phyloP scores from a whole-genome alignment of 495 filamentous ascomycete species.

The Aspergillus asperescens region DNA sequence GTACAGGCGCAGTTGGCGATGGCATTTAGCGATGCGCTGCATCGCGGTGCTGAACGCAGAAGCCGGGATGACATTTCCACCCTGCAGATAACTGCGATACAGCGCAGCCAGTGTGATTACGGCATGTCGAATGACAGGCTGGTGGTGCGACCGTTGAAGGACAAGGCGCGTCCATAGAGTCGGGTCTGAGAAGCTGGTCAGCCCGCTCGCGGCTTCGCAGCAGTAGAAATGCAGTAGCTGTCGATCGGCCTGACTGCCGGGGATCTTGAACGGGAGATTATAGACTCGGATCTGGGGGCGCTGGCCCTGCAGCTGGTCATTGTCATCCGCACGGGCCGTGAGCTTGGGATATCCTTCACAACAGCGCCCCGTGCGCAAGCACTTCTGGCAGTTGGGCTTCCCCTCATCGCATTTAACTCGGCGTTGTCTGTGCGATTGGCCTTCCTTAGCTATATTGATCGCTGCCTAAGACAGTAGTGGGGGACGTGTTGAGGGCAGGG shows the following conservation, averaged over 20 bases:
- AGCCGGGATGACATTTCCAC: neutral
- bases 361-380: slow-evolving; percentile 27
- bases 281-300: slow-evolving; percentile 18
- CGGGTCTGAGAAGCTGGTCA: slow-evolving; percentile 38
- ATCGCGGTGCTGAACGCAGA: neutral
- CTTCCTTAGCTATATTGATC: neutral
- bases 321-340: neutral
- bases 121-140: slow-evolving; percentile 39
- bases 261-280: slow-evolving; percentile 33
- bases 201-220: slow-evolving; percentile 22
- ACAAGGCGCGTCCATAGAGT: slow-evolving; percentile 39
- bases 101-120: slow-evolving; percentile 34
- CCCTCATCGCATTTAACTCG: slow-evolving; percentile 44
- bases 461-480: no score
- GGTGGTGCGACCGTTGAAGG: slow-evolving; percentile 31
- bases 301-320: neutral
- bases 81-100: slow-evolving; percentile 13
- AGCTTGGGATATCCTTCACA: slow-evolving; percentile 36
- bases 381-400: slow-evolving; percentile 34
- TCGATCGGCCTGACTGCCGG: slow-evolving; percentile 30
- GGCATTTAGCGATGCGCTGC: slow-evolving; percentile 19
- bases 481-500: no score
- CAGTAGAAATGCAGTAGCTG: slow-evolving; percentile 37
- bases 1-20: slow-evolving; percentile 19
- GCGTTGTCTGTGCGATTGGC: slow-evolving; percentile 26